These are phyloP conservation scores for Castanospermum australe DNA, from an alignment of 306 rosid species.

Conservation along the genomic window DNA sequence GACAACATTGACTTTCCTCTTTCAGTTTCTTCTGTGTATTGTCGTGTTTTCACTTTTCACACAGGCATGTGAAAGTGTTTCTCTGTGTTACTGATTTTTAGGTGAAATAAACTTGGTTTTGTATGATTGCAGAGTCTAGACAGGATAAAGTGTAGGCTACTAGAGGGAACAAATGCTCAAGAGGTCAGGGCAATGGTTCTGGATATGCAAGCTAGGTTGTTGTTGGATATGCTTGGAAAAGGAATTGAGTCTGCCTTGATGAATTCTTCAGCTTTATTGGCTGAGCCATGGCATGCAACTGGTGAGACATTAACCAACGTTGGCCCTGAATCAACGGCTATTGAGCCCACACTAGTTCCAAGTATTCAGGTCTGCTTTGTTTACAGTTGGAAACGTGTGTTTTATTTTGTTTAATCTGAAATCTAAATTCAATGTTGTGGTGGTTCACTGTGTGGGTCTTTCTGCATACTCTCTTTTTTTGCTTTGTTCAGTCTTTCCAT, in stretches of 20 bases:
- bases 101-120: slow-evolving; percentile 8
- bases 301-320: slow-evolving; percentile 73
- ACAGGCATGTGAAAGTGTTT: background rate
- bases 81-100: background rate
- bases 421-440: background rate
- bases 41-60: slow-evolving; percentile 21
- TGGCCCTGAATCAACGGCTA: slow-evolving; percentile 91
- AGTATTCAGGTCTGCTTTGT: slow-evolving; percentile 68
- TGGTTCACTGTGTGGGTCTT: background rate
- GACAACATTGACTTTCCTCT: slow-evolving; percentile 8
- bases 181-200: slow-evolving; percentile 99
- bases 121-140: slow-evolving; percentile 85
- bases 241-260: slow-evolving; percentile 96
- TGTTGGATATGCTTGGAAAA: slow-evolving; percentile 97
- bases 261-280: slow-evolving; percentile 82
- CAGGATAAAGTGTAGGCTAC: slow-evolving; percentile 92
- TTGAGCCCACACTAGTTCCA: slow-evolving; percentile 82
- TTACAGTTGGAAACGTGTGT: slow-evolving; percentile 18
- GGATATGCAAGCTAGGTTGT: slow-evolving; percentile 98
- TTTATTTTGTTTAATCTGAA: background rate
- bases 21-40: background rate
- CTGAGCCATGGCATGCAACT: slow-evolving; percentile 89
- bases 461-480: background rate
- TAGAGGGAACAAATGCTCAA: slow-evolving; percentile 96
- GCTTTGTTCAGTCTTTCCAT: slow-evolving; percentile 13